These are phyloP conservation scores for Lactarius deliciosus DNA, from an alignment of 768 basidiomycete genomes.

Conservation along the genomic window DNA sequence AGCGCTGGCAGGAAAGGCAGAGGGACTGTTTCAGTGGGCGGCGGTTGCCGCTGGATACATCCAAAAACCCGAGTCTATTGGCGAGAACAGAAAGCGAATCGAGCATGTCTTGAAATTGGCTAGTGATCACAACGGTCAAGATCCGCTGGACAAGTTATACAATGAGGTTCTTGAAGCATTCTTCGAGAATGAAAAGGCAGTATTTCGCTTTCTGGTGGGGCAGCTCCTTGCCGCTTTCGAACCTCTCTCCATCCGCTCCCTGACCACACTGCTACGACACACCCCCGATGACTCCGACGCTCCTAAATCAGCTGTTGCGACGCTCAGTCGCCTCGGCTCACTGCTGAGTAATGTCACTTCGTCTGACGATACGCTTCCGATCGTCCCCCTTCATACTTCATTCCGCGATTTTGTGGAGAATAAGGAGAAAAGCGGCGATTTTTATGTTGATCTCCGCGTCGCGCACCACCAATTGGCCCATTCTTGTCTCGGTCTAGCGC, in stretches of 20 bases:
- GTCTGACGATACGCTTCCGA: neutral
- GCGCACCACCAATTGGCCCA: neutral
- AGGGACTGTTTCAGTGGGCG: conserved; percentile 3
- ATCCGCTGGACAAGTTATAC: neutral
- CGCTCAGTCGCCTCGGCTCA: neutral
- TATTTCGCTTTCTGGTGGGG: conserved; percentile 4
- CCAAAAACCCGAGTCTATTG: neutral
- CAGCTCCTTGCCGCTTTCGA: conserved; percentile 7
- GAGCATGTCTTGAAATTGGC: neutral
- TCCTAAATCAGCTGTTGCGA: neutral
- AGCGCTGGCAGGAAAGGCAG: neutral
- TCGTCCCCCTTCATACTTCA: neutral
- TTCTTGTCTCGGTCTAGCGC: neutral
- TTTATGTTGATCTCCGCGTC: neutral
- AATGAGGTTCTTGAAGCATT: neutral
- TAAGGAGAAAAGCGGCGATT: neutral
- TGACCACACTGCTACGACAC: conserved; percentile 1
- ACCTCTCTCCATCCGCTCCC: conserved; percentile 1
- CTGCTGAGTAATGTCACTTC: conserved; percentile 10
- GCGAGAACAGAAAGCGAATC: neutral
- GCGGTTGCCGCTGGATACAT: neutral
- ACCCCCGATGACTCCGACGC: neutral
- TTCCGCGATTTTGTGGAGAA: conserved; percentile 3
- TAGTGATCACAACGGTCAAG: neutral
- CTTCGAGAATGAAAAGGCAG: neutral